A percentile compares a stretch with the other conserved stretches of the same genome.
These are phyloP conservation scores for Macaranga tanarius DNA, from an alignment of 441 rosid species.

Conservation along the genomic window DNA sequence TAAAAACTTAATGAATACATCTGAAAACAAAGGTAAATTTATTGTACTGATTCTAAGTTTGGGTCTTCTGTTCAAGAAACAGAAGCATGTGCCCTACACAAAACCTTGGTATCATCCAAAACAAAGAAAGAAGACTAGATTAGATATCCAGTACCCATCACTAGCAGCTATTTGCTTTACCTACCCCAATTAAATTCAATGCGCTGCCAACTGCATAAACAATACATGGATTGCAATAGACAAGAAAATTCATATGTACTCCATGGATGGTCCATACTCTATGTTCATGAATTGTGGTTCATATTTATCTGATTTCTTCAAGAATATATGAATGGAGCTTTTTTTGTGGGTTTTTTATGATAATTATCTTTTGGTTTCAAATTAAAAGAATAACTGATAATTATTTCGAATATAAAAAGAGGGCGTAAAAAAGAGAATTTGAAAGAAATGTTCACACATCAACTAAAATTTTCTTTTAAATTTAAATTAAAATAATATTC, in stretches of 20 bases:
- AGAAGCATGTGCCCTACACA: conserved; percentile 1
- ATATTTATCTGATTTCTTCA: neutral
- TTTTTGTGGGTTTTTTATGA: too few species aligned
- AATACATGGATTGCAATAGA: neutral
- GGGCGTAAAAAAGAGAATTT: too few species aligned
- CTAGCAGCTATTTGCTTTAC: neutral
- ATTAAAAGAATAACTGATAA: too few species aligned
- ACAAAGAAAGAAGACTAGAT: neutral
- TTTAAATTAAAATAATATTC: neutral
- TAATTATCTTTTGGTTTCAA: neutral
- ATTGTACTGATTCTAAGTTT: neutral
- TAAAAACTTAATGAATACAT: neutral
- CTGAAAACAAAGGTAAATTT: neutral
- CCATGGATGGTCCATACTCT: neutral
- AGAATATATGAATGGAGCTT: too few species aligned
- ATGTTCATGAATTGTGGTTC: neutral
- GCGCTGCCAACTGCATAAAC: neutral
- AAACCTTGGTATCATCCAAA: neutral
- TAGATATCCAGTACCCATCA: neutral
- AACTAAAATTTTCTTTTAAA: neutral
- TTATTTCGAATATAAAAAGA: too few species aligned
- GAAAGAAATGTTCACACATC: neutral
- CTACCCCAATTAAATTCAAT: conserved; percentile 9
- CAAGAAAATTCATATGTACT: neutral
- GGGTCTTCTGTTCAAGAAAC: conserved; percentile 7